Evolutionary conservation across 2,329 filamentous ascomycete species (phyloP).

Genomic region (Phialemonium atrogriseum): DNA sequence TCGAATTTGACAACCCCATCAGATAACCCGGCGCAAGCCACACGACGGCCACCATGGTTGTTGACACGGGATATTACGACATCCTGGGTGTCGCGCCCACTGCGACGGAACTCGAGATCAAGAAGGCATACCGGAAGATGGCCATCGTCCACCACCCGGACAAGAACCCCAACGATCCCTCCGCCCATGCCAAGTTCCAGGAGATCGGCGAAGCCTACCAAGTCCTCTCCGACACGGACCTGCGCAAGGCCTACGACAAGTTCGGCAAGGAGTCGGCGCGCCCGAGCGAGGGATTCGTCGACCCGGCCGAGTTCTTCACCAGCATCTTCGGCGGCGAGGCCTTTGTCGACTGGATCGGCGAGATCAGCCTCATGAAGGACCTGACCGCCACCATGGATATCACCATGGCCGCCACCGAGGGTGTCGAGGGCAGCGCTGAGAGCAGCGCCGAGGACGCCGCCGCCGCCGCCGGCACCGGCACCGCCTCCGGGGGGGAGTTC

Average conservation of each 20-base stretch:
- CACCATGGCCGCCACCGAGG: constrained; percentile 72
- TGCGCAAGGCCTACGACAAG: constrained; percentile 91
- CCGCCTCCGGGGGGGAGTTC: constrained; percentile 37
- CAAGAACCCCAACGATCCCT: constrained; percentile 96
- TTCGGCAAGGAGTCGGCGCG: constrained; percentile 93
- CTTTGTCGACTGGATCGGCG: constrained; percentile 93
- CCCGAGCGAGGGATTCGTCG: constrained; percentile 85
- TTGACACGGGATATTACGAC: constrained; percentile 85
- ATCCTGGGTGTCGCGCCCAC: constrained; percentile 75
- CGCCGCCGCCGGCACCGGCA: constrained; percentile 10
- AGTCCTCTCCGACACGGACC: constrained; percentile 78
- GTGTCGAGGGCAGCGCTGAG: constrained; percentile 49
- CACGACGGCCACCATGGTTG: constrained; percentile 61
- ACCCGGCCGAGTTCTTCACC: constrained; percentile 94
- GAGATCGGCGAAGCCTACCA: constrained; percentile 67
- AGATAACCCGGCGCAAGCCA: no score
- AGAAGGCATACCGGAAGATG: constrained; percentile 91
- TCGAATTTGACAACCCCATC: no score
- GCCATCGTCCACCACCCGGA: constrained; percentile 96
- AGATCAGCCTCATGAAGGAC: constrained; percentile 98
- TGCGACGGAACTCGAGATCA: constrained; percentile 87
- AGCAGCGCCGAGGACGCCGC: constrained; percentile 33
- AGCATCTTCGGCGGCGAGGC: constrained; percentile 97
- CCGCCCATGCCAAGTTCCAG: constrained; percentile 91
- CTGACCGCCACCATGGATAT: constrained; percentile 98